These are phyloP conservation scores for Globisporangium carolinianum DNA, from an alignment of 352 stramenopile genomes.

Conservation along the genomic window DNA sequence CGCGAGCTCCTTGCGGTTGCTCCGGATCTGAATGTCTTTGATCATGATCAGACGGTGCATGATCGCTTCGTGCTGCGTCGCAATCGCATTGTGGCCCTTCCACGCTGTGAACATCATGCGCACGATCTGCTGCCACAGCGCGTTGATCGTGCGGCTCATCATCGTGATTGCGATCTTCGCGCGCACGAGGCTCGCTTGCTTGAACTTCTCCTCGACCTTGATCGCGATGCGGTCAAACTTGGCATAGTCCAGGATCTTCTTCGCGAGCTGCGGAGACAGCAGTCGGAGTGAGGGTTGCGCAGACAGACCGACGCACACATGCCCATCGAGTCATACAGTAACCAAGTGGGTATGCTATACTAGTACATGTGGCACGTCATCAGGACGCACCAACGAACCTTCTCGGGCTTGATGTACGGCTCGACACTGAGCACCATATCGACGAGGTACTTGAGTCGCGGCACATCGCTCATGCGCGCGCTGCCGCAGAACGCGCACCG, in stretches of 20 bases:
- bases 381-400: slow-evolving; percentile 18
- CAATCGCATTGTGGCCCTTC: slow-evolving; percentile 57
- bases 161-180: slow-evolving; percentile 75
- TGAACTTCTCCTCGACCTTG: slow-evolving; percentile 67
- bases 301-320: too few relatives aligned
- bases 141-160: slow-evolving; percentile 63
- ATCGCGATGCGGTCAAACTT: slow-evolving; percentile 75
- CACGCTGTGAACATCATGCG: slow-evolving; percentile 76
- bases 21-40: slow-evolving; percentile 49
- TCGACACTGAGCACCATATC: slow-evolving; percentile 75
- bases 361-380: too few relatives aligned
- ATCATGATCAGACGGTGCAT: slow-evolving; percentile 64
- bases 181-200: slow-evolving; percentile 69
- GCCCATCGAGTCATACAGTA: too few relatives aligned
- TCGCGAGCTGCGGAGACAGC: slow-evolving; percentile 31
- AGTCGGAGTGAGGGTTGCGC: neutral
- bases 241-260: slow-evolving; percentile 67
- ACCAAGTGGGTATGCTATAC: too few relatives aligned
- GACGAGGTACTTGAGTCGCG: slow-evolving; percentile 68
- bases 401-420: slow-evolving; percentile 42
- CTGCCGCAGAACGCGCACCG: slow-evolving; percentile 69
- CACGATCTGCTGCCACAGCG: slow-evolving; percentile 51
- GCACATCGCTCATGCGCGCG: slow-evolving; percentile 61
- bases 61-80: slow-evolving; percentile 32
- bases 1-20: slow-evolving; percentile 30